phyloP scores from a whole-genome alignment of 2,329 filamentous ascomycete genomes.

The Fusarium sp. region DNA sequence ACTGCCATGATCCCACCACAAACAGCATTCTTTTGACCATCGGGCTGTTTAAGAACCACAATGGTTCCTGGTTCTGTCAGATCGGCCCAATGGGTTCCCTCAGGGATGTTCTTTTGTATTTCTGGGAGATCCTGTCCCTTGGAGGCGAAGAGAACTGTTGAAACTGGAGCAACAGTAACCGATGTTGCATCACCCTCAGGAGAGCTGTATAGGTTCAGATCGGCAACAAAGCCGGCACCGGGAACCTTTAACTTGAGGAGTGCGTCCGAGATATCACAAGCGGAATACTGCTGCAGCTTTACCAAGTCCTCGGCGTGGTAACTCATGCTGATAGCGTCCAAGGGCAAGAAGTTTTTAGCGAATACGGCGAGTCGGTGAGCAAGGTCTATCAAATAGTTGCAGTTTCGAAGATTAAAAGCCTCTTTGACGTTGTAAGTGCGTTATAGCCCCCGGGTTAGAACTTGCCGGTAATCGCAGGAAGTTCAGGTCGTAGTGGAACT shows the following conservation, averaged over 20 bases:
- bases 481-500: constrained; percentile 27
- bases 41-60: constrained; percentile 73
- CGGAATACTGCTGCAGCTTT: constrained; percentile 52
- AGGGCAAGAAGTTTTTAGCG: constrained; percentile 14
- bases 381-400: constrained; percentile 8
- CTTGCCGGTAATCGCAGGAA: constrained; percentile 26
- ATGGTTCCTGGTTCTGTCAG: constrained; percentile 67
- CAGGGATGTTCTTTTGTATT: constrained; percentile 61
- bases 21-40: constrained; percentile 73
- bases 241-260: constrained; percentile 75
- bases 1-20: constrained; percentile 81
- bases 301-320: constrained; percentile 38
- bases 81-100: constrained; percentile 75
- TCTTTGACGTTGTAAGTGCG: constrained; percentile 24
- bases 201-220: constrained; percentile 55
- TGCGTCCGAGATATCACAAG: constrained; percentile 75
- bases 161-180: constrained; percentile 62
- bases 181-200: constrained; percentile 36
- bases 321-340: constrained; percentile 34
- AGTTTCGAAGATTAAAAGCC: constrained; percentile 10
- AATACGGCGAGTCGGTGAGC: constrained; percentile 30
- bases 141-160: constrained; percentile 70
- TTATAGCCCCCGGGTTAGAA: constrained; percentile 9
- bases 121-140: constrained; percentile 57
- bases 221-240: constrained; percentile 72